Evolutionary conservation across 73 alveolate species (phyloP).

Genomic region (Effrenium voratum): DNA sequence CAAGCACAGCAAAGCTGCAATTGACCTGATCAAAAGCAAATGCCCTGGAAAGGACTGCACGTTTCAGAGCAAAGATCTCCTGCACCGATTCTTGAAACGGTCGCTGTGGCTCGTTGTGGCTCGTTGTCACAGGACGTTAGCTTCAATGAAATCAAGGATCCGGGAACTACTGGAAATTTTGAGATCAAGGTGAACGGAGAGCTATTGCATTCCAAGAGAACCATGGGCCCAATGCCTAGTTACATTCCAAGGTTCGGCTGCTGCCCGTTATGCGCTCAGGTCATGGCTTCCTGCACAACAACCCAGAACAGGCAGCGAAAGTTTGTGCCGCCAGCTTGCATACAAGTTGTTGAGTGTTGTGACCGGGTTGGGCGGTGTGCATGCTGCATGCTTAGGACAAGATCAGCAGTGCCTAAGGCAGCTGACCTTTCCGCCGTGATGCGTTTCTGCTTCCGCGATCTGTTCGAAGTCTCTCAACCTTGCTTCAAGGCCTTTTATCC

Average conservation of each 20-base stretch:
- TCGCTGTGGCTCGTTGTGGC: background rate
- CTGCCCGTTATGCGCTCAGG: background rate
- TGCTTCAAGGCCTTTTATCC: no score
- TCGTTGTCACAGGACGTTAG: constrained; percentile 20
- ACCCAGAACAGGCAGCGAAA: constrained; percentile 36
- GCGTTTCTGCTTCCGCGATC: no score
- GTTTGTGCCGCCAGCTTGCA: constrained; percentile 43
- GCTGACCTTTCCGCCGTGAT: no score
- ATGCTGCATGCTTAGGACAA: background rate
- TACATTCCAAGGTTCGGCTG: background rate
- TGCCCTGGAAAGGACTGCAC: constrained; percentile 65
- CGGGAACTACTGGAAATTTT: constrained; percentile 74
- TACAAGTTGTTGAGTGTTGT: background rate
- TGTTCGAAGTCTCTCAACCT: no score
- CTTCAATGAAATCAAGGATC: constrained; percentile 92
- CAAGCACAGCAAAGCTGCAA: constrained; percentile 82
- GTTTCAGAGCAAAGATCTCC: background rate
- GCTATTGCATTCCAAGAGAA: constrained; percentile 77
- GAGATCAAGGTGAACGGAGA: constrained; percentile 82
- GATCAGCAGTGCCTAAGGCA: constrained; percentile 48
- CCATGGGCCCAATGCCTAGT: background rate
- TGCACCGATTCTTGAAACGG: background rate
- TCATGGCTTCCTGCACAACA: constrained; percentile 84
- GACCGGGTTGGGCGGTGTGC: background rate
- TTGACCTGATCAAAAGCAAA: constrained; percentile 46